These are phyloP conservation scores for Parietaria judaica DNA, from an alignment of 306 rosid genomes.

Conservation along the genomic window DNA sequence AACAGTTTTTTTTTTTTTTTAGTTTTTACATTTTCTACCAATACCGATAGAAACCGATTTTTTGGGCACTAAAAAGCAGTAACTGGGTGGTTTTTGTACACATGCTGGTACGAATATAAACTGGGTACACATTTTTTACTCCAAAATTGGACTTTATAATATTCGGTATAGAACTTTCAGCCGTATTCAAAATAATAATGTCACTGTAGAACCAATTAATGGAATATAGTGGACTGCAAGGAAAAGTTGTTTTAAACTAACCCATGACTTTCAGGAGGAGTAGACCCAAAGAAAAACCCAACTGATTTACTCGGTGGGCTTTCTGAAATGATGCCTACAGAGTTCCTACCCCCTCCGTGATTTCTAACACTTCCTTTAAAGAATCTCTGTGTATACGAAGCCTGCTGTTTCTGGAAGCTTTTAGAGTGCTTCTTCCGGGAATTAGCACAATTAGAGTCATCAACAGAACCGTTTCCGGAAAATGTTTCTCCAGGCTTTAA, in stretches of 20 bases:
- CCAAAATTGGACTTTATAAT: too few relatives aligned
- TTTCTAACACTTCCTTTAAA: conserved; percentile 76
- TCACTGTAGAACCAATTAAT: conserved; percentile 4
- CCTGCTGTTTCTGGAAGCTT: conserved; percentile 49
- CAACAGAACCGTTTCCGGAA: conserved; percentile 31
- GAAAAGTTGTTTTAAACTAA: conserved; percentile 42
- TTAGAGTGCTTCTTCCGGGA: conserved; percentile 63
- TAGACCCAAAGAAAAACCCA: conserved; percentile 93
- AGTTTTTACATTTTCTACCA: too few relatives aligned
- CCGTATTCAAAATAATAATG: neutral
- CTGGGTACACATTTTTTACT: too few relatives aligned
- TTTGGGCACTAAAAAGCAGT: too few relatives aligned
- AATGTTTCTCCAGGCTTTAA: conserved; percentile 44
- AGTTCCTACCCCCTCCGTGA: conserved; percentile 58
- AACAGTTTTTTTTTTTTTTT: too few relatives aligned
- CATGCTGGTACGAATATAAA: too few relatives aligned
- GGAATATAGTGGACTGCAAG: conserved; percentile 14
- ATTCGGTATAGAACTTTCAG: neutral
- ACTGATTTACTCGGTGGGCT: conserved; percentile 92
- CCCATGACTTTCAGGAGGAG: conserved; percentile 89
- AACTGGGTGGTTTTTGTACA: too few relatives aligned
- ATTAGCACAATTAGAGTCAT: conserved; percentile 51
- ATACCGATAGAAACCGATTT: too few relatives aligned
- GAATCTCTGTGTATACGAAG: conserved; percentile 68
- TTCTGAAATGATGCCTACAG: conserved; percentile 71